A percentile compares a stretch with the other conserved stretches of the same genome.
Evolutionary conservation across 768 basidiomycete species (phyloP).

Genomic region (Rhodotorula babjevae): DNA sequence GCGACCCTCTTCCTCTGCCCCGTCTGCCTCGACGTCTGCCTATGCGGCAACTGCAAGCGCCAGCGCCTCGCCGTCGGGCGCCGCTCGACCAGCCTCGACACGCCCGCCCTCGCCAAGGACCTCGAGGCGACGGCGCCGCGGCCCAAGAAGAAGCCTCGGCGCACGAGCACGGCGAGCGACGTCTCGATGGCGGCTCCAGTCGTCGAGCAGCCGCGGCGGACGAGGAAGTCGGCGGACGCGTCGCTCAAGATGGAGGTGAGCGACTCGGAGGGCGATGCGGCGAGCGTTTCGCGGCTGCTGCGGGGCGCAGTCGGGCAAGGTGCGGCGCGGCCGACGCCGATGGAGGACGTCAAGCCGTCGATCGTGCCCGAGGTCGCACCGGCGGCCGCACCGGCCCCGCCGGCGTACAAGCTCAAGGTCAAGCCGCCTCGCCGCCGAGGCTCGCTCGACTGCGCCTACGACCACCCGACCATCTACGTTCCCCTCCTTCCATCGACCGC

Average conservation of each 20-base stretch:
- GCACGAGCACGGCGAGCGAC: background rate
- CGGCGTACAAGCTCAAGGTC: background rate
- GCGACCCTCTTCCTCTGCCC: conserved; percentile 9
- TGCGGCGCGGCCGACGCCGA: background rate
- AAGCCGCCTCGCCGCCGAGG: background rate
- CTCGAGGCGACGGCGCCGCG: background rate
- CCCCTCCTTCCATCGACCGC: background rate
- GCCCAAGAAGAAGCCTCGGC: background rate
- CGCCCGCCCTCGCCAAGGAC: too few species aligned
- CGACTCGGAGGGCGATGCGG: background rate
- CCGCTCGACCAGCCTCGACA: background rate
- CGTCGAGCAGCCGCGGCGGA: background rate
- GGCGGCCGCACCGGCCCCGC: background rate
- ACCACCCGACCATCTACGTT: background rate
- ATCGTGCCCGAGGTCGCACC: background rate
- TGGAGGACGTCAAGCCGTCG: background rate
- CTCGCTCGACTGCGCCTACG: conserved; percentile 1
- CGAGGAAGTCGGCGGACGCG: background rate
- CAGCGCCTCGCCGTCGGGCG: background rate
- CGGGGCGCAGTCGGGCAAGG: background rate
- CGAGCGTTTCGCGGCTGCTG: background rate
- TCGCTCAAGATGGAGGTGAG: background rate
- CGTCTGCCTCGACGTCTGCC: conserved; percentile 18
- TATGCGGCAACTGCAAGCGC: conserved; percentile 9
- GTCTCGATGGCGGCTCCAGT: background rate